A percentile compares a stretch with the other conserved stretches of the same genome.
Evolutionary conservation across 768 basidiomycete species (phyloP).

Genomic region (Tephrocybe sp.): DNA sequence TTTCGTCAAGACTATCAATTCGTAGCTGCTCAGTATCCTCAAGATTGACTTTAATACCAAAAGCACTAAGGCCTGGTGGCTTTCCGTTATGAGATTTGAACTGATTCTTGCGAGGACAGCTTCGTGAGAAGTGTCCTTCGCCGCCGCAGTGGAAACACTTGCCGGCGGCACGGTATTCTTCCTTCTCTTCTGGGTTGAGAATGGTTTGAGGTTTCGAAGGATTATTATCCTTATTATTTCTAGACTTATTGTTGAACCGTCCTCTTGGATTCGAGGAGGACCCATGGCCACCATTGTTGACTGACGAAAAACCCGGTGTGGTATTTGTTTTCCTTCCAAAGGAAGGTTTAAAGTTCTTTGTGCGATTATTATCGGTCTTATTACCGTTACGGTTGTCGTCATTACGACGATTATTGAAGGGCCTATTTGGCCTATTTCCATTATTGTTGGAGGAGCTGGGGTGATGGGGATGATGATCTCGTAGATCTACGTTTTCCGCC

Average conservation of each 20-base stretch:
- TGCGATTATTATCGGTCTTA: no score
- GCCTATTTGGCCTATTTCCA: no score
- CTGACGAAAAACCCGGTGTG: neutral
- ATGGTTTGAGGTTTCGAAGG: no score
- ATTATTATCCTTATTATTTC: no score
- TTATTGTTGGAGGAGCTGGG: no score
- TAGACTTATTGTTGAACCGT: no score
- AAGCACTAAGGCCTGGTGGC: constrained; percentile 21
- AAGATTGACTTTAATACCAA: constrained; percentile 14
- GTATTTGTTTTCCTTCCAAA: neutral
- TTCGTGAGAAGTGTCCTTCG: constrained; percentile 20
- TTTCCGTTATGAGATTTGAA: constrained; percentile 12
- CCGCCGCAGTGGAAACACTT: constrained; percentile 23
- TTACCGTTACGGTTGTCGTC: no score
- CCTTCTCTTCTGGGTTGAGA: constrained; percentile 10
- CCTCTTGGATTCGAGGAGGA: no score
- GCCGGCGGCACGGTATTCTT: constrained; percentile 16
- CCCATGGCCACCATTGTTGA: neutral
- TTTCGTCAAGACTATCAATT: neutral
- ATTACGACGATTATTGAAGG: no score
- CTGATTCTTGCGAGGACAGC: constrained; percentile 19
- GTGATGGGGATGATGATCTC: neutral
- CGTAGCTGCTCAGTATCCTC: neutral
- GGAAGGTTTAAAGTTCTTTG: no score
- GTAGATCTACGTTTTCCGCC: constrained; percentile 10